Evolutionary conservation across 2,329 filamentous ascomycete species (phyloP).

Genomic region (Tolypocladium guangdongense): DNA sequence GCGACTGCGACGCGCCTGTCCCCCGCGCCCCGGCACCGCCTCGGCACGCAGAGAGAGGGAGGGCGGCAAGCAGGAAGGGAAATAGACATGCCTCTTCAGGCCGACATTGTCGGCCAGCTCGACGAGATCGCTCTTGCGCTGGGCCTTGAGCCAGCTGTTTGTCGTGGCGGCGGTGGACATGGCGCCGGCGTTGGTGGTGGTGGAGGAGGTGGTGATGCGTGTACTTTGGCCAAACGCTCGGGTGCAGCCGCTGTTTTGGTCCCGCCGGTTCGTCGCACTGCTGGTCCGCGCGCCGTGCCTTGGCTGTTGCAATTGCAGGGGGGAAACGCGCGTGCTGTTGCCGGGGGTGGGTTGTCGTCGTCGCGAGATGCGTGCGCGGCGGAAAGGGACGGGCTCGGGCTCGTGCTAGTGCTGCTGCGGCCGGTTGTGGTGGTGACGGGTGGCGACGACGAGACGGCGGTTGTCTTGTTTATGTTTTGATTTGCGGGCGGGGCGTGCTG

Average conservation of each 20-base stretch:
- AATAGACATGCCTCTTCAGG: constrained; percentile 60
- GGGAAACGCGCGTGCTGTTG: not conserved
- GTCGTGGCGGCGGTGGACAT: constrained; percentile 21
- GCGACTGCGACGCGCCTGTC: no score
- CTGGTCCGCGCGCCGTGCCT: not conserved
- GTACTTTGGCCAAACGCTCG: not conserved
- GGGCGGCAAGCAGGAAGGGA: no score
- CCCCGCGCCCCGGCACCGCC: no score
- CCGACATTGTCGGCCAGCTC: constrained; percentile 63
- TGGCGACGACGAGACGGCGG: not conserved
- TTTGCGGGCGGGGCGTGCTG: not conserved
- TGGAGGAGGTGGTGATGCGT: not conserved
- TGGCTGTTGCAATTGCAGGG: not conserved
- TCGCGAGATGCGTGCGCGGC: no score
- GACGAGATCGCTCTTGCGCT: constrained; percentile 72
- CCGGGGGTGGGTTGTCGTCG: not conserved
- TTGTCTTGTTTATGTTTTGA: constrained; percentile 8
- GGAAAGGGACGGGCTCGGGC: not conserved
- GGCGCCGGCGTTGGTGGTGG: constrained; percentile 1
- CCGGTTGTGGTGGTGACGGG: constrained; percentile 5
- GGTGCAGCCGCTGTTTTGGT: not conserved
- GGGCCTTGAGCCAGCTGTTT: constrained; percentile 65
- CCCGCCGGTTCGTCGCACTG: not conserved
- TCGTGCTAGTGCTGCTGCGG: no score
- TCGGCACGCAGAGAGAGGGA: not conserved